Conservation (phyloP, 257 asterid genomes). For the Forsythia viridissima region DNA sequence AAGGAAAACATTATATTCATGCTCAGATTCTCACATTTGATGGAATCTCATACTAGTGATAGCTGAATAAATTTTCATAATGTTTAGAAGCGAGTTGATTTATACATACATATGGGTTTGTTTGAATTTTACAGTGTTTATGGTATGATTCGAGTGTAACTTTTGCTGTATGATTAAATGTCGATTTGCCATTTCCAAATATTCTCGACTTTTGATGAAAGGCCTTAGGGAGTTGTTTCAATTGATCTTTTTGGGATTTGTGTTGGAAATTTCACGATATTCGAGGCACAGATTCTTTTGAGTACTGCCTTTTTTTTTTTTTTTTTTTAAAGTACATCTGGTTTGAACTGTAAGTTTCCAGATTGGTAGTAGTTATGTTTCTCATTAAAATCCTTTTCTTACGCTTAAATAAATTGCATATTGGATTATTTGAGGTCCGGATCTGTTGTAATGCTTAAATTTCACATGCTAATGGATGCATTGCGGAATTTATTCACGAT, state of each 20-base stretch:
- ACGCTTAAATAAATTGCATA: not conserved
- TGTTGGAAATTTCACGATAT: not conserved
- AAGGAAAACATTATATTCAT: not conserved
- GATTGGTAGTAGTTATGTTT: too few relatives aligned
- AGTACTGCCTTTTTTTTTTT: too few relatives aligned
- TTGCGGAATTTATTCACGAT: too few relatives aligned
- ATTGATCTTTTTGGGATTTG: not conserved
- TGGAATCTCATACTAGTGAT: not conserved
- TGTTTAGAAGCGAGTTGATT: not conserved
- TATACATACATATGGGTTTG: not conserved
- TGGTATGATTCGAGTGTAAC: not conserved
- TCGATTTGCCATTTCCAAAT: not conserved
- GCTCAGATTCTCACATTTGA: not conserved
- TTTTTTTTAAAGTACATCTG: not conserved
- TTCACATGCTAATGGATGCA: not conserved
- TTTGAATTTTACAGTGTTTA: not conserved
- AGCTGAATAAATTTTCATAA: not conserved
- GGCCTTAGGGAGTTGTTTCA: not conserved
- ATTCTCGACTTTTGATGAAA: too few relatives aligned
- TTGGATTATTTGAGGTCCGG: not conserved
- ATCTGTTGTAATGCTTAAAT: not conserved
- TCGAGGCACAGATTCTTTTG: not conserved
- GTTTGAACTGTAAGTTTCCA: not conserved
- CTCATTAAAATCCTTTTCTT: too few relatives aligned
- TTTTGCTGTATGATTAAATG: too few relatives aligned